A percentile compares a stretch with the other conserved stretches of the same genome.
phyloP scores from a whole-genome alignment of 108 stramenopile genomes.

The Cyclotella baltica region DNA sequence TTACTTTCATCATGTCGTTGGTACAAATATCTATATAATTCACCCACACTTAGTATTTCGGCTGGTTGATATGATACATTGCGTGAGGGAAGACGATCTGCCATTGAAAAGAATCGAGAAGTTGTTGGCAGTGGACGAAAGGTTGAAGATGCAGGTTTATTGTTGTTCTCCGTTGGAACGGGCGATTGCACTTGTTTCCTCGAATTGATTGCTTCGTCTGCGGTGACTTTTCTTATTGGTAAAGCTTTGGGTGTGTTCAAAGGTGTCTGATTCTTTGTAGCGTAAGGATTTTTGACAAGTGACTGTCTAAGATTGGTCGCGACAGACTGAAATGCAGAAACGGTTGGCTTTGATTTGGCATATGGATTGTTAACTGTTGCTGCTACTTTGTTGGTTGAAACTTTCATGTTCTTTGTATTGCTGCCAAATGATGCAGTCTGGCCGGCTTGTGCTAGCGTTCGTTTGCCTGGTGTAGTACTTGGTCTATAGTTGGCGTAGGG shows the following conservation, averaged over 20 bases:
- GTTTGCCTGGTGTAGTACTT: background rate
- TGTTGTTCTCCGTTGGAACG: background rate
- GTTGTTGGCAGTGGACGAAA: background rate
- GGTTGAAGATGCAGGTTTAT: background rate
- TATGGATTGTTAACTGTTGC: constrained; percentile 45
- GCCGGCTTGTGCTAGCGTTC: background rate
- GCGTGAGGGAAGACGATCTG: constrained; percentile 54
- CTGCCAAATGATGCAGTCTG: background rate
- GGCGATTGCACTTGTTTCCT: background rate
- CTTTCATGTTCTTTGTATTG: constrained; percentile 3
- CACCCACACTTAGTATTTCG: constrained; percentile 52
- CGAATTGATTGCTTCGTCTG: background rate
- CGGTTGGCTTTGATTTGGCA: constrained; percentile 29
- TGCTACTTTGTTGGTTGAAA: background rate
- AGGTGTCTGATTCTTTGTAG: background rate
- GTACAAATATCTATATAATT: constrained; percentile 56
- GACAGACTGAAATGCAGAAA: background rate
- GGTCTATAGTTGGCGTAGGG: constrained; percentile 2
- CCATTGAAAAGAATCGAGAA: constrained; percentile 39
- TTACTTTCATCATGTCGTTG: background rate
- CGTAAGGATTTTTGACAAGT: constrained; percentile 29
- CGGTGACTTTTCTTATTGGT: background rate
- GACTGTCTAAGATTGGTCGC: background rate
- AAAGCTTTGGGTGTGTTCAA: background rate
- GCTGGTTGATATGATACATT: constrained; percentile 53